phyloP scores from a whole-genome alignment of 164 flowering plant species.

The Hamamelis virginiana region DNA sequence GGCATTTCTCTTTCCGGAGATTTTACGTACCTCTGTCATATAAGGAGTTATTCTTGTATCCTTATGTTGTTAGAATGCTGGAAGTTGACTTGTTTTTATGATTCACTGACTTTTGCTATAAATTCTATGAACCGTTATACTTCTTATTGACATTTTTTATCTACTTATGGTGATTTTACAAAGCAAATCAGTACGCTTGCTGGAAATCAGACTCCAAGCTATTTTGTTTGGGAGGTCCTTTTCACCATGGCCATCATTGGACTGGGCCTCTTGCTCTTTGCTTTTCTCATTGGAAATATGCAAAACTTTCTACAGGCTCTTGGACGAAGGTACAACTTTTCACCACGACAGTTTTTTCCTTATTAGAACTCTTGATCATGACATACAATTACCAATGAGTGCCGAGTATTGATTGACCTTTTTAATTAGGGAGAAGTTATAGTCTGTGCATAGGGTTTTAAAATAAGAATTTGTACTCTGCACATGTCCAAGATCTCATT shows the following conservation, averaged over 20 bases:
- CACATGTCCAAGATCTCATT: background rate
- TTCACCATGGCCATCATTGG: constrained; percentile 86
- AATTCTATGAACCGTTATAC: background rate
- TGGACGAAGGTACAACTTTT: constrained; percentile 61
- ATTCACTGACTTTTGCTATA: background rate
- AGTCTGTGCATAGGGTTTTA: too few relatives aligned
- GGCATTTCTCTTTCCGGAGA: too few relatives aligned
- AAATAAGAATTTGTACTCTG: background rate
- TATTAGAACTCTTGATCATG: background rate
- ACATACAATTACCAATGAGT: too few relatives aligned
- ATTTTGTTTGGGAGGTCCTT: constrained; percentile 80
- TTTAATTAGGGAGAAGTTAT: too few relatives aligned
- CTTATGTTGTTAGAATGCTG: background rate
- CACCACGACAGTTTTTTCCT: background rate
- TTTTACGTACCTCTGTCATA: background rate
- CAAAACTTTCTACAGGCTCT: constrained; percentile 91
- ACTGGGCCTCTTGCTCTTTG: constrained; percentile 83
- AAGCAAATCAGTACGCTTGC: constrained; percentile 94
- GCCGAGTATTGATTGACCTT: too few relatives aligned
- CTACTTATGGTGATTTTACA: constrained; percentile 2
- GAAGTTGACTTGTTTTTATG: background rate
- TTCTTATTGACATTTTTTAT: background rate
- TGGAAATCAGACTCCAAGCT: constrained; percentile 82
- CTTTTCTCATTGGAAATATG: constrained; percentile 91
- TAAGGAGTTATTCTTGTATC: background rate